Evolutionary conservation across 352 stramenopile genomes (phyloP), one percentile per base, ranked within the genome.

Genomic region (Thalassiosira mediterranea): DNA sequence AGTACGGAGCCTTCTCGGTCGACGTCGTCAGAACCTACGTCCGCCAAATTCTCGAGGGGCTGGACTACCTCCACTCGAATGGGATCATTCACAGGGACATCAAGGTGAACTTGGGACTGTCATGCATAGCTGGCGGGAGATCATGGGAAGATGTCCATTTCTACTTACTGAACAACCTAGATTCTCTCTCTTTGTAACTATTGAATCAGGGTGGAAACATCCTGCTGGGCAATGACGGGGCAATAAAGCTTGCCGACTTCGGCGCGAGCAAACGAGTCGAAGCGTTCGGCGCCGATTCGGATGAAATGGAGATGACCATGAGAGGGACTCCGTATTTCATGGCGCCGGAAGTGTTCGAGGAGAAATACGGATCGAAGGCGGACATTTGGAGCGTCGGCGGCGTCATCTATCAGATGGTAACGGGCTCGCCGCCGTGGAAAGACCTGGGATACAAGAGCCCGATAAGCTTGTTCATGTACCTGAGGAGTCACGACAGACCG

Each of bases 201-300:
- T 70, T 52, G 19, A 26, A 25, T 37, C 23, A 83, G 73, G 91
- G 91, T 40, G 88, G 82, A 25, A 98, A 98, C 63, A 94, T 98
- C 56, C 86, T 98, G 25, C 94, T 98, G 5, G 96, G 96, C 66
- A 94, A 98, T 67, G 88, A 95, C 56, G 96, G 96, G 31, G 81
- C 94, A 17, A 95, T 98, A 25, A 98, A 98, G 73, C 86, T 98
- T 19, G 95, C 95, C 3, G 95, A 97, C 76, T 98, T 98, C 85
- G 95, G 96, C 10, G 94, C 95, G 7, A 97, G 95, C 54, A 93
- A 94, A 71, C 51, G 72, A 68, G 67, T 83, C 42, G 68, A 84
- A 61, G 78, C 79, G 4, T 74, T 83, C 53, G 61, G 87, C 0
- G 31, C 61, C 25, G 72, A 89, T 59, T 49, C 29, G n/a, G 72